A percentile compares a stretch with the other conserved stretches of the same genome.
Conservation (phyloP, 768 basidiomycete species). For the Pisolithus albus region DNA sequence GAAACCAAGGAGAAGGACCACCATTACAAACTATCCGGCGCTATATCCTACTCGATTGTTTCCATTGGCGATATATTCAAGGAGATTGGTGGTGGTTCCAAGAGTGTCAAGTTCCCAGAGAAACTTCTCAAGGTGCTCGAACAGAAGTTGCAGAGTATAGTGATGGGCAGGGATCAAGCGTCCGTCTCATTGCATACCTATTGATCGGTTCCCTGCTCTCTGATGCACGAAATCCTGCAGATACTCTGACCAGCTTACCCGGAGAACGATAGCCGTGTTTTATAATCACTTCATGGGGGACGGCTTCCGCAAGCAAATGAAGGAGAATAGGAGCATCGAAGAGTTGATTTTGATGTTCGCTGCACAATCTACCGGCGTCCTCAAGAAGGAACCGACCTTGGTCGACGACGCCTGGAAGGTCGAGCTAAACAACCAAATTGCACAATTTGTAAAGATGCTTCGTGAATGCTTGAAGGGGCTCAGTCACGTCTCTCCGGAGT, state of each 20-base stretch:
- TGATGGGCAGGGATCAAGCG: conserved; percentile 88
- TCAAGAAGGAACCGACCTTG: conserved; percentile 85
- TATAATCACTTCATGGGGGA: conserved; percentile 86
- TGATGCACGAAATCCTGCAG: conserved; percentile 31
- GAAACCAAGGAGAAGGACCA: conserved; percentile 57
- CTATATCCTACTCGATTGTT: conserved; percentile 49
- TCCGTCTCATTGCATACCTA: conserved; percentile 36
- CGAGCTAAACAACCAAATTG: conserved; percentile 89
- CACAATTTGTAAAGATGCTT: conserved; percentile 79
- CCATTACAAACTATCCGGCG: conserved; percentile 56
- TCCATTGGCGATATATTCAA: conserved; percentile 75
- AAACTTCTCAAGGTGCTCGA: conserved; percentile 89
- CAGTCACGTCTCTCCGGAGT: conserved; percentile 77
- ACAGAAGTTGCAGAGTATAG: conserved; percentile 82
- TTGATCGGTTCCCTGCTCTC: conserved; percentile 1
- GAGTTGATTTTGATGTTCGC: conserved; percentile 96
- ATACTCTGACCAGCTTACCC: conserved; percentile 84
- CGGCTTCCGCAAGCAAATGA: conserved; percentile 81
- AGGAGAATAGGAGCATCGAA: conserved; percentile 95
- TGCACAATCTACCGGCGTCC: conserved; percentile 76
- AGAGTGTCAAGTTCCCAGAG: conserved; percentile 90
- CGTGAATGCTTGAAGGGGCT: conserved; percentile 69
- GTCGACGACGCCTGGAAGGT: conserved; percentile 87
- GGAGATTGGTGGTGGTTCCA: conserved; percentile 69
- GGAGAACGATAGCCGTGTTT: conserved; percentile 87